Conservation (phyloP, 1,284 basidiomycete genomes). For the Grifola frondosa region DNA sequence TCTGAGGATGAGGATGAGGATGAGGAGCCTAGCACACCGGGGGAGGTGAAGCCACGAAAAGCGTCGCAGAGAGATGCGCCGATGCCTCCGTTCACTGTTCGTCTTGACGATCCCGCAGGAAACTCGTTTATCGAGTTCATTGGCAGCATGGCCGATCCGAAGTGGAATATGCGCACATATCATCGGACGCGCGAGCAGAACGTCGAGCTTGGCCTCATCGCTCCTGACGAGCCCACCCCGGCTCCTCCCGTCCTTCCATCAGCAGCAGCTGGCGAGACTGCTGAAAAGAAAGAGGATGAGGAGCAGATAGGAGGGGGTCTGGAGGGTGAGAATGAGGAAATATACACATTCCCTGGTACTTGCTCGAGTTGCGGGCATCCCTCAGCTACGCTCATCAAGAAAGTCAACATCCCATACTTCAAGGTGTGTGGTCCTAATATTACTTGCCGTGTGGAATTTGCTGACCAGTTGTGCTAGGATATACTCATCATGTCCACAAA, state of each 20-base stretch:
- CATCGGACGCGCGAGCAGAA: slow-evolving; percentile 85
- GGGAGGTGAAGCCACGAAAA: slow-evolving; percentile 28
- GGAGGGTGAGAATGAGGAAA: slow-evolving; percentile 68
- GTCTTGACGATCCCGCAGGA: slow-evolving; percentile 91
- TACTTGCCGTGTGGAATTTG: background rate
- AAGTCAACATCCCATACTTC: slow-evolving; percentile 97
- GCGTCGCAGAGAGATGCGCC: slow-evolving; percentile 47
- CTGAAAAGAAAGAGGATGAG: slow-evolving; percentile 25
- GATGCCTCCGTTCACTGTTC: slow-evolving; percentile 80
- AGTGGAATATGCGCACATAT: slow-evolving; percentile 92
- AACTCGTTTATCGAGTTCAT: slow-evolving; percentile 93
- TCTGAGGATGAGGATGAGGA: slow-evolving; percentile 50
- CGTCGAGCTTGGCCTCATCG: slow-evolving; percentile 71
- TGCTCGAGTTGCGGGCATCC: slow-evolving; percentile 89
- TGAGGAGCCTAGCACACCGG: slow-evolving; percentile 19
- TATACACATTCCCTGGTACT: slow-evolving; percentile 85
- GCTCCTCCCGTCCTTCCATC: slow-evolving; percentile 4
- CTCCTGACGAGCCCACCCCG: slow-evolving; percentile 43
- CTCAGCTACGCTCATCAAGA: slow-evolving; percentile 92
- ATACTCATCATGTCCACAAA: slow-evolving; percentile 99
- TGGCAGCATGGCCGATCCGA: slow-evolving; percentile 80
- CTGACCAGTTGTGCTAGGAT: slow-evolving; percentile 57
- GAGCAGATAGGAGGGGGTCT: slow-evolving; percentile 32
- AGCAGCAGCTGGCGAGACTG: no score
- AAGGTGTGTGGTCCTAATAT: slow-evolving; percentile 52